These are phyloP conservation scores for Amoebophrya sp. DNA, from an alignment of 169 alveolate species.

Conservation along the genomic window DNA sequence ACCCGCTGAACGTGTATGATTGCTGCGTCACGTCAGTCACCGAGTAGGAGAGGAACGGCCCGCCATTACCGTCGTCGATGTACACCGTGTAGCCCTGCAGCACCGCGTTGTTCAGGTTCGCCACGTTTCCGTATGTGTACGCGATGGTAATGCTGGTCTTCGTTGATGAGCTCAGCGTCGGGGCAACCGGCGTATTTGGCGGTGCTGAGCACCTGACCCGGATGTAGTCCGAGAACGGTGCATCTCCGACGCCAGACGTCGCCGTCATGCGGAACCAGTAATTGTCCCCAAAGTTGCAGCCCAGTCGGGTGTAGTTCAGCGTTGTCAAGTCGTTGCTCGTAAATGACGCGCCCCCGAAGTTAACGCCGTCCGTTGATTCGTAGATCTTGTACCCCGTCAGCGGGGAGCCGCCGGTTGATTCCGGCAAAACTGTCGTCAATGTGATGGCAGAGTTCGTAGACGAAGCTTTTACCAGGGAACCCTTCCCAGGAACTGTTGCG, in stretches of 20 bases:
- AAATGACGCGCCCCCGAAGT: not conserved
- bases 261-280: constrained; percentile 1
- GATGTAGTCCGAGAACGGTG: not conserved
- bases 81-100: not conserved
- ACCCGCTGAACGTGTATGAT: not conserved
- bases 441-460: not conserved
- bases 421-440: not conserved
- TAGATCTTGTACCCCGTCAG: not conserved
- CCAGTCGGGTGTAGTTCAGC: not conserved
- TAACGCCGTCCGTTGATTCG: not conserved
- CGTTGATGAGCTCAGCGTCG: not conserved
- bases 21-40: not conserved
- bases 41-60: not conserved
- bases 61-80: not conserved
- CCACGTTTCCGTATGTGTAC: not conserved
- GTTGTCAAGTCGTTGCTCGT: not conserved
- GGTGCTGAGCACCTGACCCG: not conserved
- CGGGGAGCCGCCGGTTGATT: not conserved
- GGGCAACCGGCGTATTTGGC: not conserved
- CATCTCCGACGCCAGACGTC: not conserved
- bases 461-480: not conserved
- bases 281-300: not conserved
- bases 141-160: not conserved
- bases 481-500: not conserved
- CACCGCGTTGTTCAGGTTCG: not conserved